Evolutionary conservation across 2,329 filamentous ascomycete species (phyloP), one percentile per base, ranked within the genome.

Genomic region (Colletotrichum echinochloae): DNA sequence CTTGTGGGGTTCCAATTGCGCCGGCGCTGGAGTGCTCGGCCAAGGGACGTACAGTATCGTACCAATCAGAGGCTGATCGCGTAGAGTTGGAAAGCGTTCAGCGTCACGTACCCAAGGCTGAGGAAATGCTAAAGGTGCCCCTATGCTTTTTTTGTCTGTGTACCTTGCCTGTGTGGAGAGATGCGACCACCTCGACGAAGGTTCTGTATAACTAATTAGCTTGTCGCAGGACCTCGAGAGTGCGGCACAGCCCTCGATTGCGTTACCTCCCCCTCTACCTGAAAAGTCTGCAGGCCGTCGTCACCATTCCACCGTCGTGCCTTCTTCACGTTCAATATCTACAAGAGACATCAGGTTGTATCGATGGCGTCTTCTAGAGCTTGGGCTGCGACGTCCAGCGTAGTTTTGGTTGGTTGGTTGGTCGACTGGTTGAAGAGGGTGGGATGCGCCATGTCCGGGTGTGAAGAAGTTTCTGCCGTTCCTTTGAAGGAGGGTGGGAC

Each of bases 11-110:
- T 44, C 65, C 64, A 66, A 61, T 59, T 68, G 75, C 65, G 52
- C 52, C 55, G 68, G n/a, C 60, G 68, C 69, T 69, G 54, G 69
- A 71, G 48, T 61, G 46, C 60, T 71, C 44, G 54, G 59, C 49
- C 59, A 55, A 71, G 69, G 54, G 59, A 70, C 67, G 68, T 78
- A n/a, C n/a, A n/a, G n/a, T n/a, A 78, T 78, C 78, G 75, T 77
- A 67, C 78, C 78, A 79, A 79, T 79, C 75, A 74, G 75, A 74
- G 71, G 57, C 64, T 62, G 76, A 78, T 77, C 77, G 78, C 77
- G 77, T 77, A 67, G 63, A 62, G 70, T 76, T 66, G 73, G 72
- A 60, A 61, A 71, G 65, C 30, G 56, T 61, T 69, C 48, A 65
- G 16, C 6, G 65, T 59, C 44, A 39, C 12, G 11, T 39, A 39